Conservation (phyloP, 345 rosid species). For the Salix koriyanagi region DNA sequence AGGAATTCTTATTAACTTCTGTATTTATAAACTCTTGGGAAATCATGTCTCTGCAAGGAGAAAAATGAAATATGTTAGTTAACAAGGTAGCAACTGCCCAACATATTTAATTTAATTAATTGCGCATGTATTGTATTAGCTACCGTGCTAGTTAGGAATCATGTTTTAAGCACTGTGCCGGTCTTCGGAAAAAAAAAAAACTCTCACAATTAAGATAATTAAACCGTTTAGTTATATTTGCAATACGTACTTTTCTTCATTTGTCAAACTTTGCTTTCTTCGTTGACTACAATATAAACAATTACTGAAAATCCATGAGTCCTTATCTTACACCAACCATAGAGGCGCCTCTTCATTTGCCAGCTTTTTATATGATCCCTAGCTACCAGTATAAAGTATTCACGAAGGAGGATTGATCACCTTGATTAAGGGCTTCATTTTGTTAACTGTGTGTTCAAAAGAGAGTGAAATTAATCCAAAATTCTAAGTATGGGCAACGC, state of each 20-base stretch:
- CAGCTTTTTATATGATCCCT: background rate
- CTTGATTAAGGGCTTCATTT: background rate
- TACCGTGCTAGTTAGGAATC: too few species aligned
- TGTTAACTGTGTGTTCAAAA: background rate
- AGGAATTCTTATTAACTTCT: too few species aligned
- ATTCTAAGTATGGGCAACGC: constrained; percentile 58
- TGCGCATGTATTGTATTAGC: too few species aligned
- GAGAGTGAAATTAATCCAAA: background rate
- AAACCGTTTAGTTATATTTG: background rate
- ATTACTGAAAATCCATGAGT: background rate
- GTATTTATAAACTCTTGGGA: too few species aligned
- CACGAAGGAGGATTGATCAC: background rate
- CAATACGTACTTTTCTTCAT: background rate
- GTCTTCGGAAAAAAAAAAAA: too few species aligned
- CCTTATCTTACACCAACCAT: constrained; percentile 17
- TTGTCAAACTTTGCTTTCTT: constrained; percentile 46
- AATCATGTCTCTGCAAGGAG: too few species aligned
- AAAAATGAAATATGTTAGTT: too few species aligned
- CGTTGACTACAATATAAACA: constrained; percentile 35
- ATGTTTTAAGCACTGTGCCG: too few species aligned
- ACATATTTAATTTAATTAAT: too few species aligned
- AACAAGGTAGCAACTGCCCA: too few species aligned
- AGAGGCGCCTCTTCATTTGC: background rate
- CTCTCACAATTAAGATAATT: background rate
- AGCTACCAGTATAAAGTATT: background rate